Evolutionary conservation across 139 green algal species (phyloP).

Genomic region (Microglena sp.): DNA sequence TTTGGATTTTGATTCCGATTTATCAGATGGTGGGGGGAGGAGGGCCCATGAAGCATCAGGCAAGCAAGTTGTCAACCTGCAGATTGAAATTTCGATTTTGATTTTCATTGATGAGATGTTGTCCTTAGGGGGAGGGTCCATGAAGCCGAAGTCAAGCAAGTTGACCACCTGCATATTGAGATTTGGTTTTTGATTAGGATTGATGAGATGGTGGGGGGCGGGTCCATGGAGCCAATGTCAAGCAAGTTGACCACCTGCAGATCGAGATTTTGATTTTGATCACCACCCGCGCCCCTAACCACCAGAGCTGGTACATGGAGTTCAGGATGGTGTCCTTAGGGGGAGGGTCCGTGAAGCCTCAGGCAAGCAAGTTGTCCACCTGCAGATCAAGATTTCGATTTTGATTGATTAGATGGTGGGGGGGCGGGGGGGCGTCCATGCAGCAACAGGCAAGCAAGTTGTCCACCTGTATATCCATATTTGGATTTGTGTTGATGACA

Average conservation of each 20-base stretch:
- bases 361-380: constrained; percentile 91
- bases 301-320: constrained; percentile 95
- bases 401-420: too few species aligned
- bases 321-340: constrained; percentile 92
- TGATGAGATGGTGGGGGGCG: too few species aligned
- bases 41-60: constrained; percentile 97
- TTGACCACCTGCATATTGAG: constrained; percentile 89
- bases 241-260: too few species aligned
- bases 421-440: constrained; percentile 82
- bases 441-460: constrained; percentile 94
- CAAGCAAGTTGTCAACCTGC: constrained; percentile 85
- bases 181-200: too few species aligned
- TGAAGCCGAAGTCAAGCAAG: constrained; percentile 96
- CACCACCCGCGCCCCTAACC: constrained; percentile 28
- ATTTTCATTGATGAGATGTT: too few species aligned
- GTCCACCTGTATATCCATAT: too few species aligned
- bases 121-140: constrained; percentile 81
- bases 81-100: too few species aligned
- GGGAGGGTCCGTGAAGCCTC: constrained; percentile 95
- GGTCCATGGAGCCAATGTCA: too few species aligned
- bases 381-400: constrained; percentile 94
- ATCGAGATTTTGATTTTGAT: too few species aligned
- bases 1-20: too few species aligned
- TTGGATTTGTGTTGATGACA: too few species aligned
- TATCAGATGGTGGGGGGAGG: too few species aligned